Evolutionary conservation across 2,329 filamentous ascomycete genomes (phyloP), one percentile per base, ranked within the genome.

Genomic region (Diaporthe capsici): DNA sequence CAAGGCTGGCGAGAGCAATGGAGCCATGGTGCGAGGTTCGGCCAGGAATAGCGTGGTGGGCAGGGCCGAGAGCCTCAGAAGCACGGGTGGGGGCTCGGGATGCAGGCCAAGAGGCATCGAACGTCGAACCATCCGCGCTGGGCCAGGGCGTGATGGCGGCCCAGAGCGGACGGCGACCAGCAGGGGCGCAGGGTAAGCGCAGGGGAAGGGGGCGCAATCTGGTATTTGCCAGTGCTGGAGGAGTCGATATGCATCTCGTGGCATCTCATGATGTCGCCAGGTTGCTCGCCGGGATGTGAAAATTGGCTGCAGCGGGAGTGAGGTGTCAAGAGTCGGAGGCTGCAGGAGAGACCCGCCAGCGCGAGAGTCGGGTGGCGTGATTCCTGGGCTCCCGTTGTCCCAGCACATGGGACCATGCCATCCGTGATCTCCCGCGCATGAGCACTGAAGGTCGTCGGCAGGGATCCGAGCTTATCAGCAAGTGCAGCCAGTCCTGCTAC

Each of bases 391-490:
- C 58, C 67, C 58, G 72, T 63, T n/a, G 42, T 49, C 42, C 70
- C 71, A 60, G 53, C 58, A 61, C 58, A 72, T 49, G 55, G 53
- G 28, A 49, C 70, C 53, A 60, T 60, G 53, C 53, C 53, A 61
- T 72, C 70, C 70, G 70, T 65, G 31, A 72, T 72, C 31, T 42
- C 58, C 71, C 70, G 70, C 57, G 42, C 55, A 34, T 71, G 42
- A 72, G 55, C 57, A 25, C 28, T 57, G 34, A 42, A 51, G 60
- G 13, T 68, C 31, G 57, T 75, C 75, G 72, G 73, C 58, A 75
- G 72, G 75, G 73, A 75, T 71, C 72, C 75, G 72, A 75, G 72
- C 51, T 47, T 55, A 58, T 53, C 58, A 58, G 28, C 31, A n/a
- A 34, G 3, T 12, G 2, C 37, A 4, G 60, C 20, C 37, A 63